Conservation (phyloP, 176 grass and related monocot genomes). For the Bothriochloa decipiens region DNA sequence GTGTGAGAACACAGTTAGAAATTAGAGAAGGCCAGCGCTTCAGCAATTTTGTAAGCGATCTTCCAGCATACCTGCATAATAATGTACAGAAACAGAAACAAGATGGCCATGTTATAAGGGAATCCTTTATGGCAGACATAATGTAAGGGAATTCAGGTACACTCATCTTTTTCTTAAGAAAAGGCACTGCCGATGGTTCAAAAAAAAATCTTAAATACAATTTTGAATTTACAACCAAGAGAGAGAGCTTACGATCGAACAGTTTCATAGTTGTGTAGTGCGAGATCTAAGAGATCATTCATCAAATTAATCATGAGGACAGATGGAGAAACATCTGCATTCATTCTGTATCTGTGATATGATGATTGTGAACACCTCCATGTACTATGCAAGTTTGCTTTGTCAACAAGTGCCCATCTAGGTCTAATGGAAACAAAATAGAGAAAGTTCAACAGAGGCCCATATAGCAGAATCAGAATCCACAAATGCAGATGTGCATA, state of each 20-base stretch:
- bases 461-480: conserved; percentile 28
- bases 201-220: not conserved
- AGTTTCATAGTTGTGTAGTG: conserved; percentile 95
- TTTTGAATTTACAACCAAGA: not conserved
- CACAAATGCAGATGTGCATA: conserved; percentile 34
- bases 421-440: conserved; percentile 56
- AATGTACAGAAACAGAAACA: conserved; percentile 41
- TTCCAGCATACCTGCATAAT: conserved; percentile 77
- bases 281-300: conserved; percentile 92
- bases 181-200: not conserved
- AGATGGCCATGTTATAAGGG: not conserved
- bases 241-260: conserved; percentile 75
- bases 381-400: conserved; percentile 83
- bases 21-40: conserved; percentile 88
- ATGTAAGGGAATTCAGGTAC: not conserved
- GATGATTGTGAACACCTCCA: conserved; percentile 94
- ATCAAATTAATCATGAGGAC: conserved; percentile 68
- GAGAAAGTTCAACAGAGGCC: conserved; percentile 25
- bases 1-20: conserved; percentile 67
- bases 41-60: conserved; percentile 77
- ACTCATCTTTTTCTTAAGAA: not conserved
- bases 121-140: conserved; percentile 23
- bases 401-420: conserved; percentile 94
- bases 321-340: conserved; percentile 73
- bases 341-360: conserved; percentile 84